These are phyloP conservation scores for Apium graveolens DNA, from an alignment of 129 eudicot genomes.

Conservation along the genomic window DNA sequence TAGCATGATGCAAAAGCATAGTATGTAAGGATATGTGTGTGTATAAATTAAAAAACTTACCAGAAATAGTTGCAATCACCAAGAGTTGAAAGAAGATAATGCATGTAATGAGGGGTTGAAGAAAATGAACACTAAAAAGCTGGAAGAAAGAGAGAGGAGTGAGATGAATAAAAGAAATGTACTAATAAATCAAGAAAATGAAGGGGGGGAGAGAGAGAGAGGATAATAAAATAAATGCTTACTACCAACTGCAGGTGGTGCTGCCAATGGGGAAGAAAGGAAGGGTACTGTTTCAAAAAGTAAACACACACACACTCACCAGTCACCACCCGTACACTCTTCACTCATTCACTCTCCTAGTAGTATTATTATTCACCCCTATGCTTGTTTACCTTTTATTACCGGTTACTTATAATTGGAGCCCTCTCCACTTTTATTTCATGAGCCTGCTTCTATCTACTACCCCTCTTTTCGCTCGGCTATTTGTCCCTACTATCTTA, in stretches of 20 bases:
- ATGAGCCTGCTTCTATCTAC: not conserved
- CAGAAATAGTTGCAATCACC: not conserved
- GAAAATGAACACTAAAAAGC: not conserved
- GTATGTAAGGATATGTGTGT: not conserved
- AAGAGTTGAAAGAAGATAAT: not conserved
- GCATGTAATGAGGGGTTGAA: not conserved
- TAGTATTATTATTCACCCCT: constrained; percentile 16
- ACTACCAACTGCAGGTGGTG: constrained; percentile 58
- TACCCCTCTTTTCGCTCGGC: not conserved
- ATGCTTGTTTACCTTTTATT: constrained; percentile 12
- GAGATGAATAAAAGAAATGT: not conserved
- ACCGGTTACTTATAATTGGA: constrained; percentile 1
- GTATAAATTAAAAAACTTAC: not conserved
- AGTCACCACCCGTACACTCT: constrained; percentile 23
- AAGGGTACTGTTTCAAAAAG: constrained; percentile 26
- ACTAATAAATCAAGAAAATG: not conserved
- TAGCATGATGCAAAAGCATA: not conserved
- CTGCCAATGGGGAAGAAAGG: constrained; percentile 47
- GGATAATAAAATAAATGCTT: constrained; percentile 61
- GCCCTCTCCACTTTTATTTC: not conserved
- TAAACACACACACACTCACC: constrained; percentile 11
- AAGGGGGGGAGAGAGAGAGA: constrained; percentile 23
- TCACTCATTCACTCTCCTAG: constrained; percentile 18
- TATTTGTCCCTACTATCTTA: not conserved
- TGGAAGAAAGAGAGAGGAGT: not conserved